Evolutionary conservation across 2,329 filamentous ascomycete genomes (phyloP), one percentile per base, ranked within the genome.

Genomic region (Parafenestella ontariensis): DNA sequence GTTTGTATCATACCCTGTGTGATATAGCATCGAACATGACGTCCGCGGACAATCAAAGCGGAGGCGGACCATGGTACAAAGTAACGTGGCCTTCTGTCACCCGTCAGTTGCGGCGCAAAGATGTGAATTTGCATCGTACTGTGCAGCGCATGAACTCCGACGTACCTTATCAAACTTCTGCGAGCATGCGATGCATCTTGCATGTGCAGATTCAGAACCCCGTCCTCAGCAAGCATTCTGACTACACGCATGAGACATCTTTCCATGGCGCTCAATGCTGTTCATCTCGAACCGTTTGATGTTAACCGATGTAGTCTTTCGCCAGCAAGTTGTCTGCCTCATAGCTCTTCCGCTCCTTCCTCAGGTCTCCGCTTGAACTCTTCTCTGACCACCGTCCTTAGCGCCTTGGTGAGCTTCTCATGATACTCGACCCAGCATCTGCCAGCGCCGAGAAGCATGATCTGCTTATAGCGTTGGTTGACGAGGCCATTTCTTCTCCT

Each of bases 391-490:
- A 94, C 80, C 8, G 80, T 79, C 49, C 85, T 82, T 76, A 95
- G 91, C 7, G 86, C 83, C 56, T 81, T 79, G 73, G 85, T 84
- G 11, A 93, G 74, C 45, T 89, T 81, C 29, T 84, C 82, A 75
- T 96, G 89, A 69, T 89, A 86, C 46, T 89, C 86, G 20, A 88
- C 89, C 78, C 92, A 88, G 53, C 84, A 83, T 62, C 87, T 84
- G 0, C 88, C 88, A 62, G 85, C 86, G 10, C 83, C 83, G 43
- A 96, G 78, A 39, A 95, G 81, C 3, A 87, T 85, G 21, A 85
- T 79, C 71, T 92, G 87, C 75, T 94, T 92, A 89, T 91, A 96
- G 31, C 58, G 74, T 73, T 76, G 73, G 50, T 80, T 73, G 10
- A 78, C 42, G 42, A 74, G 62, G 74, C 87, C 90, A 77, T 84